Conservation (phyloP, 139 green algal genomes). For the Chlorella sp. region DNA sequence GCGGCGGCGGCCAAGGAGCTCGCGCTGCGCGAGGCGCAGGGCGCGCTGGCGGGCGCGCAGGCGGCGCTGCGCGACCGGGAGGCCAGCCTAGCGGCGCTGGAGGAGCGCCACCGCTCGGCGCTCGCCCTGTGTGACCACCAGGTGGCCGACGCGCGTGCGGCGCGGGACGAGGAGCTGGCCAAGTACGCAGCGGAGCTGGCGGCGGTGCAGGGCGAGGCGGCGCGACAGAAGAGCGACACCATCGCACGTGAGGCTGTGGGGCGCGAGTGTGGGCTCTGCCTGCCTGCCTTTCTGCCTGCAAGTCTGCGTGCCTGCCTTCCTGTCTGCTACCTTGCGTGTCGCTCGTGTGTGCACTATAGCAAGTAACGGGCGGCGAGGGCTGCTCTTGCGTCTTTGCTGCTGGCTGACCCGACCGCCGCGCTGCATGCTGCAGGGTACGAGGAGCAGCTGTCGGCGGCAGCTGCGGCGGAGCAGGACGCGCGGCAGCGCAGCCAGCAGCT, state of each 20-base stretch:
- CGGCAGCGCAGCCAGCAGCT: constrained; percentile 1
- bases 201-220: constrained; percentile 5
- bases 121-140: constrained; percentile 29
- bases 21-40: constrained; percentile 7
- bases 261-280: neutral
- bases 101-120: constrained; percentile 19
- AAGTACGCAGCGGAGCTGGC: constrained; percentile 5
- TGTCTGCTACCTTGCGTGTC: no score
- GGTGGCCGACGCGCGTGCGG: constrained; percentile 26
- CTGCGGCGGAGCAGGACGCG: constrained; percentile 30
- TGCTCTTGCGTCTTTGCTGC: no score
- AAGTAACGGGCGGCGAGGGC: no score
- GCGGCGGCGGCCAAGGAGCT: constrained; percentile 2
- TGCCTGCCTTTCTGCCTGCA: no score
- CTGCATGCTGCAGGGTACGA: constrained; percentile 29
- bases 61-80: constrained; percentile 28
- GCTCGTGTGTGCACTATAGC: no score
- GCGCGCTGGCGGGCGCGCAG: constrained; percentile 1
- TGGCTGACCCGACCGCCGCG: no score
- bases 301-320: no score
- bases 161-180: constrained; percentile 29
- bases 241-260: constrained; percentile 16
- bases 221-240: constrained; percentile 12
- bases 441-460: constrained; percentile 20
- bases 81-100: constrained; percentile 11